A percentile compares a stretch with the other conserved stretches of the same genome.
Evolutionary conservation across 2,329 filamentous ascomycete species (phyloP).

Genomic region (Trichoderma simmonsii): DNA sequence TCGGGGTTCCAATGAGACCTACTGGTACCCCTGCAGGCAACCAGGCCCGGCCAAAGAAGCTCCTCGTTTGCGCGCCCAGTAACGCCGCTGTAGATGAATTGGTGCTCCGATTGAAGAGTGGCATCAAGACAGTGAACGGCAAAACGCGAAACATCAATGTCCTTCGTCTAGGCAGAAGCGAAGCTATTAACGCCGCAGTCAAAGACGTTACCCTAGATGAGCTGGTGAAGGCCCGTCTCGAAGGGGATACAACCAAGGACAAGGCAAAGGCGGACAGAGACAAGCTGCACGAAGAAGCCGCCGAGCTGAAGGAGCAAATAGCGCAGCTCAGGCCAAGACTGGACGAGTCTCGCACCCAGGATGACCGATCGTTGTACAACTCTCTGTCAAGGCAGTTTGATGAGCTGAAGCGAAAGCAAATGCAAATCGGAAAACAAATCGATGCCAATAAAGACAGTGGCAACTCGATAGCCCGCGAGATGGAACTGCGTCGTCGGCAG

Average conservation of each 20-base stretch:
- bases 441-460: constrained; percentile 85
- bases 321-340: constrained; percentile 67
- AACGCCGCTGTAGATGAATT: constrained; percentile 97
- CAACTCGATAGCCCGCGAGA: constrained; percentile 75
- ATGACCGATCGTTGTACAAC: constrained; percentile 46
- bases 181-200: constrained; percentile 87
- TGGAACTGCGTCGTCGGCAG: constrained; percentile 77
- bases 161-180: constrained; percentile 82
- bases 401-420: constrained; percentile 71
- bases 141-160: constrained; percentile 75
- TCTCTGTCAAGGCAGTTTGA: constrained; percentile 75
- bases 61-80: constrained; percentile 95
- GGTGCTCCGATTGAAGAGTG: constrained; percentile 85
- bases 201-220: constrained; percentile 92
- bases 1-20: constrained; percentile 32
- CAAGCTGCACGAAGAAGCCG: constrained; percentile 60
- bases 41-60: constrained; percentile 62
- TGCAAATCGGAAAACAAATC: constrained; percentile 71
- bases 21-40: constrained; percentile 23
- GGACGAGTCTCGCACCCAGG: constrained; percentile 60
- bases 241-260: constrained; percentile 56
- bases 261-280: constrained; percentile 56
- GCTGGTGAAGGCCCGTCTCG: constrained; percentile 73
- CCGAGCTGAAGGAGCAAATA: constrained; percentile 72
- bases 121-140: constrained; percentile 75